Percentiles rank a stretch among this genome's conserved stretches.
phyloP scores from a whole-genome alignment of 192 early-diverging fungal genomes.

The Coemansia sp. region DNA sequence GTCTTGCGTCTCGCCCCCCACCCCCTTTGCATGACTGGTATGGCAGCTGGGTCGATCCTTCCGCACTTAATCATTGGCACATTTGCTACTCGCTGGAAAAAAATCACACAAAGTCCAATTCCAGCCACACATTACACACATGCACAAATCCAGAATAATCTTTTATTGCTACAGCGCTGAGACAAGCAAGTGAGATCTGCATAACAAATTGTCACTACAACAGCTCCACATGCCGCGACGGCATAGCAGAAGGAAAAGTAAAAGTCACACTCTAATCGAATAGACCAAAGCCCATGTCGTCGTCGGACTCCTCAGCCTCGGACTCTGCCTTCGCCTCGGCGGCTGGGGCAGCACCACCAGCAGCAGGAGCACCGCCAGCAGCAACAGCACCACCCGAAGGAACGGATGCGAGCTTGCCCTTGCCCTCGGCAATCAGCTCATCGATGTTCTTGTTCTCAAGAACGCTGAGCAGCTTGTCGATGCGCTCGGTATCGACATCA shows the following conservation, averaged over 20 bases:
- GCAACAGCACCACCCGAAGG: conserved; percentile 86
- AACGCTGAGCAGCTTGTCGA: conserved; percentile 74
- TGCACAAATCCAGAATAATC: not conserved
- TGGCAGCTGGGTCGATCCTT: not conserved
- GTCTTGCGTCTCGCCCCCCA: not conserved
- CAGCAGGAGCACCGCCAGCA: conserved; percentile 63
- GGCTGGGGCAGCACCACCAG: conserved; percentile 64
- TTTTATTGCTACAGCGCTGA: not conserved
- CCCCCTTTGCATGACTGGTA: not conserved
- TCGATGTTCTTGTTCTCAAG: conserved; percentile 87
- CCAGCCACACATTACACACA: not conserved
- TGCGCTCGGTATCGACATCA: conserved; percentile 81
- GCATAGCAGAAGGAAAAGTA: not conserved
- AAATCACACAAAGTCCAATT: not conserved
- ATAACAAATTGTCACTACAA: not conserved
- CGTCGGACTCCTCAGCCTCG: conserved; percentile 85
- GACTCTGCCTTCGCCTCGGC: conserved; percentile 59
- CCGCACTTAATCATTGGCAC: not conserved
- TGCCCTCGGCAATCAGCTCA: conserved; percentile 91
- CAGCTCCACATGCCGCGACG: not conserved
- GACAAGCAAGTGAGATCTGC: not conserved
- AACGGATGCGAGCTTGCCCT: conserved; percentile 89
- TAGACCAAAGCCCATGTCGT: conserved; percentile 98
- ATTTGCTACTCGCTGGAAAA: not conserved
- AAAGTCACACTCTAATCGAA: conserved; percentile 75